Evolutionary conservation across 176 grass and related monocot species (phyloP).

Genomic region (Oryza meridionalis): DNA sequence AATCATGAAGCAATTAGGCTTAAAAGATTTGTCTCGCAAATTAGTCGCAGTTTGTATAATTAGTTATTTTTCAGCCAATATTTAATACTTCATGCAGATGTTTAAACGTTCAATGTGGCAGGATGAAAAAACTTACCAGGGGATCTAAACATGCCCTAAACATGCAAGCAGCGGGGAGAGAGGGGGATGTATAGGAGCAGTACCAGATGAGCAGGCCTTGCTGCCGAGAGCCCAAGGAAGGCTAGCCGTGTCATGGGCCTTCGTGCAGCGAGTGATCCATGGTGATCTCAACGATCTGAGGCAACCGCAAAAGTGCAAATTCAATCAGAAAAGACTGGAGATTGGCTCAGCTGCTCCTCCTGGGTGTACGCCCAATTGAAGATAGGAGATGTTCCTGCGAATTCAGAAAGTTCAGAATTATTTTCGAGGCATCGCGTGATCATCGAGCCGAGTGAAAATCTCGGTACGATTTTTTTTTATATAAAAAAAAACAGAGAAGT

Average conservation of each 20-base stretch:
- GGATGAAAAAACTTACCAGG: no score
- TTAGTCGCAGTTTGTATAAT: no score
- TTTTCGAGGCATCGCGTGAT: not conserved
- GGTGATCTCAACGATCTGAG: not conserved
- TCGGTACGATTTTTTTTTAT: no score
- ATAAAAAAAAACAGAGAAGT: not conserved
- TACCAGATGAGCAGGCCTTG: not conserved
- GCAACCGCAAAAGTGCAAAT: not conserved
- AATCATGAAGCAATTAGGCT: no score
- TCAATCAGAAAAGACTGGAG: not conserved
- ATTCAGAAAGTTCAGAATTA: not conserved
- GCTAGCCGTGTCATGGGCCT: not conserved
- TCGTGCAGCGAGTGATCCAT: not conserved
- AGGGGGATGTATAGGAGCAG: not conserved
- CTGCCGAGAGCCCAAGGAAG: not conserved
- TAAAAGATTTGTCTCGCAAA: no score
- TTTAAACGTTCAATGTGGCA: no score
- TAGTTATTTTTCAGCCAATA: no score
- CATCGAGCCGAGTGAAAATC: not conserved
- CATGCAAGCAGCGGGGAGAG: not conserved
- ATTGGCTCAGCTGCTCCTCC: not conserved
- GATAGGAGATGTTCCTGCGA: not conserved
- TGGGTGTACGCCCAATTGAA: not conserved
- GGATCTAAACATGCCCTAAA: not conserved
- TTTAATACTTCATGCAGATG: no score